phyloP scores from a whole-genome alignment of 169 alveolate species.

The Neospora caninum region DNA sequence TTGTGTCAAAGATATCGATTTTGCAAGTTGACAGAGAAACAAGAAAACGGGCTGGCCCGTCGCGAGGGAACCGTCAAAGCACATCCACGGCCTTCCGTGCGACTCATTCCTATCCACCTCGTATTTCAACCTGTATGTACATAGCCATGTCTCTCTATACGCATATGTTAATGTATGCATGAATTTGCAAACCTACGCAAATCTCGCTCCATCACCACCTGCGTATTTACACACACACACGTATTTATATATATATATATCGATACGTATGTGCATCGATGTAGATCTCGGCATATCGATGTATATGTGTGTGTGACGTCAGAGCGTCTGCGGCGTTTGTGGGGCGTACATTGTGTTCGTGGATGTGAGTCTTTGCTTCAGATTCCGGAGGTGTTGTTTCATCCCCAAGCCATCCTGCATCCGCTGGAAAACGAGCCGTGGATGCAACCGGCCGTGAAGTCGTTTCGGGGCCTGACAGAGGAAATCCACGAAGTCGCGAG shows the following conservation, averaged over 20 bases:
- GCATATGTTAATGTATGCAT: not conserved
- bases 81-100: no score
- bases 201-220: no score
- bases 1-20: no score
- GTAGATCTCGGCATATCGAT: not conserved
- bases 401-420: constrained; percentile 24
- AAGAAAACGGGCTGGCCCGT: no score
- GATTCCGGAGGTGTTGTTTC: constrained; percentile 62
- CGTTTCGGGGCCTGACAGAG: constrained; percentile 57
- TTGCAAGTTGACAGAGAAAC: no score
- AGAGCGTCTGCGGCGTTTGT: not conserved
- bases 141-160: not conserved
- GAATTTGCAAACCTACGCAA: not conserved
- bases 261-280: not conserved
- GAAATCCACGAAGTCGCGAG: constrained; percentile 62
- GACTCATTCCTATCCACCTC: no score
- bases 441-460: not conserved
- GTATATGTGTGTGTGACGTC: not conserved
- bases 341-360: not conserved
- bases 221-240: not conserved
- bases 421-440: not conserved
- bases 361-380: not conserved
- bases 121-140: not conserved
- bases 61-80: no score
- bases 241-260: constrained; percentile 1